A percentile compares a stretch with the other conserved stretches of the same genome.
These are phyloP conservation scores for Arachis monticola DNA, from an alignment of 331 rosid species.

Conservation along the genomic window DNA sequence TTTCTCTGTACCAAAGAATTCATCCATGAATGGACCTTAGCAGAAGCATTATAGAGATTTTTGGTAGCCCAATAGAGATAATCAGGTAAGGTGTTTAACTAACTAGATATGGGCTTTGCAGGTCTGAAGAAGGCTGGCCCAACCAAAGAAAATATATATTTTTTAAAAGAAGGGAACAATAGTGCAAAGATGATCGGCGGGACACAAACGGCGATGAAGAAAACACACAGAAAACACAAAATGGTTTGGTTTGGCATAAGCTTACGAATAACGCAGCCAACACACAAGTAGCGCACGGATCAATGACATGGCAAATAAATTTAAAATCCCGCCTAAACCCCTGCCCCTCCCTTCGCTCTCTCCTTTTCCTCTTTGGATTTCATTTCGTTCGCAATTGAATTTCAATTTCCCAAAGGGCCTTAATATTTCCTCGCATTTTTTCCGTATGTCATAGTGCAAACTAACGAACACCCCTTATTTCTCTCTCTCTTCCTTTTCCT, in stretches of 20 bases:
- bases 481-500: conserved; percentile 21
- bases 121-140: too few relatives aligned
- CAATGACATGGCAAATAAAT: conserved; percentile 70
- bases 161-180: too few relatives aligned
- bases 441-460: conserved; percentile 9
- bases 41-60: too few relatives aligned
- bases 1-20: too few relatives aligned
- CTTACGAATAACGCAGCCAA: conserved; percentile 55
- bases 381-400: conserved; percentile 83
- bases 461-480: neutral
- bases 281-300: conserved; percentile 52
- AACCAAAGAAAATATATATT: too few relatives aligned
- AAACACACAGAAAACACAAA: conserved; percentile 57
- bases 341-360: conserved; percentile 2
- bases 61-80: too few relatives aligned
- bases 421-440: conserved; percentile 57
- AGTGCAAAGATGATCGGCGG: neutral
- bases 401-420: conserved; percentile 65
- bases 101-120: too few relatives aligned
- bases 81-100: too few relatives aligned
- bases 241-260: conserved; percentile 21
- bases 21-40: too few relatives aligned
- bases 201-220: conserved; percentile 16
- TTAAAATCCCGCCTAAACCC: conserved; percentile 91
- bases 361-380: conserved; percentile 21